Evolutionary conservation across 108 stramenopile genomes (phyloP), one percentile per base, ranked within the genome.

Genomic region (Cyclotella baltica): DNA sequence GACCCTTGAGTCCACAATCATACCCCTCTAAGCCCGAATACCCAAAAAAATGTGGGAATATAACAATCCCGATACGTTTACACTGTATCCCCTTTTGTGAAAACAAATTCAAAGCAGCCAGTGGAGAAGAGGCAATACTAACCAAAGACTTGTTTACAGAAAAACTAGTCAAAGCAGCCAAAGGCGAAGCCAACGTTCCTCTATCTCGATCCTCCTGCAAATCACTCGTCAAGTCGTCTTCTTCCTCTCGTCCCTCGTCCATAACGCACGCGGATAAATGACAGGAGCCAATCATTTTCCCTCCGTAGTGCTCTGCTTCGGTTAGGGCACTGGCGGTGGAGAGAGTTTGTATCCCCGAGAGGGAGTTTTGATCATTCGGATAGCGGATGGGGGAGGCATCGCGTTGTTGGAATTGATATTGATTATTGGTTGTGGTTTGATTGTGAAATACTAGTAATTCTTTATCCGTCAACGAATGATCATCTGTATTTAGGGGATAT

Each of bases 381-480:
- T 27, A 40, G 47, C 64, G 36, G 16, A 23, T 20, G 46, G 16
- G 1, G 27, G 25, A 50, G 30, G n/a, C 58, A 23, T 40, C 8
- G 0, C 29, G 59, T 16, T 36, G 36, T 2, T 23, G 36, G 13
- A 33, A 19, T 43, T 52, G 51, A 34, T 22, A 31, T 16, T 27
- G n/a, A 28, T 33, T 35, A 4, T 37, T 28, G 34, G 20, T 16
- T 5, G 2, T 19, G 29, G 19, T 31, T 11, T 65, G 19, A 22
- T 71, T 55, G 20, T 81, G 80, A 38, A 69, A 75, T 22, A 81
- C 80, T 18, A 74, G 73, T 62, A 81, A 31, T 27, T 81, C 80
- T 51, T 75, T 81, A 46, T 81, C 69, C 0, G 80, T 81, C 23
- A 81, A 40, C 11, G 80, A 81, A 20, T 81, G 80, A 50, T 81